A percentile compares a stretch with the other conserved stretches of the same genome.
Conservation (phyloP, 2,329 filamentous ascomycete genomes). For the Ascosphaera aggregata region DNA sequence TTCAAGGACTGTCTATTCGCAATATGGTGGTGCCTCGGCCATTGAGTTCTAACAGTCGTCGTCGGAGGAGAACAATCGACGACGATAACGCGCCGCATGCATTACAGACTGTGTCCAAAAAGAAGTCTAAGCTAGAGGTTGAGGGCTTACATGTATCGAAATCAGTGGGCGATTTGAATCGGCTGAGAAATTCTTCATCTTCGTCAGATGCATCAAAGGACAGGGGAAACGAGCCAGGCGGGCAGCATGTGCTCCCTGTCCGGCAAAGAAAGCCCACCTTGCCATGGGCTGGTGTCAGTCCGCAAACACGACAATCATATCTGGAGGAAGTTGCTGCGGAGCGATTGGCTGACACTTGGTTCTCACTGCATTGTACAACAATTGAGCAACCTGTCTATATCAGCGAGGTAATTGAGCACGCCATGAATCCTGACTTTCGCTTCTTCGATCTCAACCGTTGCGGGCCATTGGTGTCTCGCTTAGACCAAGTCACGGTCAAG, state of each 20-base stretch:
- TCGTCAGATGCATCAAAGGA: constrained; percentile 5
- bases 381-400: constrained; percentile 61
- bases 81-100: constrained; percentile 49
- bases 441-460: constrained; percentile 53
- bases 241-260: constrained; percentile 10
- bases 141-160: constrained; percentile 31
- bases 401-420: constrained; percentile 54
- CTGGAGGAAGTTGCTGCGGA: constrained; percentile 49
- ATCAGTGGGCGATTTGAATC: constrained; percentile 20
- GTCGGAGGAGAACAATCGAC: constrained; percentile 41
- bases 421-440: constrained; percentile 80
- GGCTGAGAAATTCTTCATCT: constrained; percentile 4
- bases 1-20: constrained; percentile 66
- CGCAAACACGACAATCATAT: constrained; percentile 43
- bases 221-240: too few species aligned
- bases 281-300: constrained; percentile 37
- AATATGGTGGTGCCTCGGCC: constrained; percentile 48
- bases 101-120: constrained; percentile 43
- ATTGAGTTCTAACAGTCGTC: constrained; percentile 12
- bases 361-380: constrained; percentile 50
- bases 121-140: constrained; percentile 28
- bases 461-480: constrained; percentile 39
- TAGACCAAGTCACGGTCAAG: constrained; percentile 40
- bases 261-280: constrained; percentile 33
- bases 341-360: constrained; percentile 69